These are phyloP conservation scores for Capronia americana DNA, from an alignment of 2,329 filamentous ascomycete genomes.

Conservation along the genomic window DNA sequence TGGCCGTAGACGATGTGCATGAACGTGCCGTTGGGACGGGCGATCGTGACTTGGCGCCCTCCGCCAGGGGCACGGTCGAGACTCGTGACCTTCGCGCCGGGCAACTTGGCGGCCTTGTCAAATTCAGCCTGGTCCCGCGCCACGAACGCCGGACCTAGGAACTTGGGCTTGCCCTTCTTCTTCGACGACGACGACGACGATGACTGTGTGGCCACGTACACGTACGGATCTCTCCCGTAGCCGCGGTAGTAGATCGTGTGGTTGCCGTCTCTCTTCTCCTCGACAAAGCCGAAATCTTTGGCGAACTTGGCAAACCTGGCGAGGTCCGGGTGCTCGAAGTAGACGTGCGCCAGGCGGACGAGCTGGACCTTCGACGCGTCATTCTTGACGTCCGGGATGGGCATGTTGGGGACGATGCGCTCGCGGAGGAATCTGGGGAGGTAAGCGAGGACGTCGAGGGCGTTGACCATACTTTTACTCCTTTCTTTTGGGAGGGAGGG, in stretches of 20 bases:
- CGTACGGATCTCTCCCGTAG: conserved; percentile 66
- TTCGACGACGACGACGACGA: conserved; percentile 47
- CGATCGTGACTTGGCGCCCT: conserved; percentile 33
- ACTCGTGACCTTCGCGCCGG: conserved; percentile 61
- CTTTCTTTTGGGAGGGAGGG: too few species aligned
- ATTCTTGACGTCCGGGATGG: conserved; percentile 39
- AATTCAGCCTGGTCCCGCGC: conserved; percentile 65
- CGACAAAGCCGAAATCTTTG: conserved; percentile 44
- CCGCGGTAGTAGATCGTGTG: conserved; percentile 65
- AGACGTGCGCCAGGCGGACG: conserved; percentile 41
- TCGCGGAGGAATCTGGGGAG: conserved; percentile 33
- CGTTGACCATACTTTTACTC: conserved; percentile 6
- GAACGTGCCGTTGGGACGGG: conserved; percentile 37
- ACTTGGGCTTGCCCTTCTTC: conserved; percentile 51
- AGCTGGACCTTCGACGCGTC: conserved; percentile 37
- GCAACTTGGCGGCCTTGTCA: conserved; percentile 54
- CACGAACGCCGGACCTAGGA: conserved; percentile 64
- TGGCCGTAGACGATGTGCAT: conserved; percentile 45
- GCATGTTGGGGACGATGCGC: conserved; percentile 29
- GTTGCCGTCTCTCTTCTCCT: conserved; percentile 39
- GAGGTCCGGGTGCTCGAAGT: conserved; percentile 43
- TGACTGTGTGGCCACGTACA: conserved; percentile 63
- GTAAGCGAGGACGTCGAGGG: conserved; percentile 22
- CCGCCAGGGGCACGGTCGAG: conserved; percentile 45
- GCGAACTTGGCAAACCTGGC: conserved; percentile 40